These are phyloP conservation scores for Phytomonas sp. DNA, from an alignment of 208 protist genomes.

Conservation along the genomic window DNA sequence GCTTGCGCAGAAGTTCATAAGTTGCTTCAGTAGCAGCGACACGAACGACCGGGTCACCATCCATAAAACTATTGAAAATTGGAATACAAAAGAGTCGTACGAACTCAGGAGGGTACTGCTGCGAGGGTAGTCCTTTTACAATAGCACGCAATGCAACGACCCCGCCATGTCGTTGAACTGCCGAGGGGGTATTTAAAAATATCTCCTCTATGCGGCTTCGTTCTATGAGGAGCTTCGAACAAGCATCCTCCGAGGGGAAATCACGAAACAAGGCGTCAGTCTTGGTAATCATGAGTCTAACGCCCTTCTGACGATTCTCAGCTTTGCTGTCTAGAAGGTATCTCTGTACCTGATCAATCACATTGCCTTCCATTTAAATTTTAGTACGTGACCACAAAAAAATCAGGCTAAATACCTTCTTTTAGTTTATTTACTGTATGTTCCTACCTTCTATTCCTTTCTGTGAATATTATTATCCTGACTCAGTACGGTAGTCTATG, in stretches of 20 bases:
- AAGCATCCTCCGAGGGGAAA: slow-evolving; percentile 32
- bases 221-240: slow-evolving; percentile 20
- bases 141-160: slow-evolving; percentile 39
- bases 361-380: neutral
- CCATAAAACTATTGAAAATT: slow-evolving; percentile 31
- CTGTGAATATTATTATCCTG: neutral
- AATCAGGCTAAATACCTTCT: neutral
- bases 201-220: slow-evolving; percentile 23
- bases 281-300: slow-evolving; percentile 24
- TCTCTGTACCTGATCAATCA: slow-evolving; percentile 17
- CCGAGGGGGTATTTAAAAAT: slow-evolving; percentile 30
- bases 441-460: neutral
- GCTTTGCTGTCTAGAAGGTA: slow-evolving; percentile 48
- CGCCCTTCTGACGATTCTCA: slow-evolving; percentile 32
- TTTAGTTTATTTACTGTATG: neutral
- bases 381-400: neutral
- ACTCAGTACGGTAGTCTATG: neutral
- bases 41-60: slow-evolving; percentile 53
- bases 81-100: slow-evolving; percentile 24
- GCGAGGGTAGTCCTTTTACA: slow-evolving; percentile 27
- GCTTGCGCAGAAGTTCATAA: slow-evolving; percentile 40
- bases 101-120: slow-evolving; percentile 14
- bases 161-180: slow-evolving; percentile 49
- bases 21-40: slow-evolving; percentile 57
- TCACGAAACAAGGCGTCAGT: slow-evolving; percentile 41